A percentile compares a stretch with the other conserved stretches of the same genome.
These are phyloP conservation scores for Peronosclerospora sorghi DNA, from an alignment of 352 stramenopile species.

Conservation along the genomic window DNA sequence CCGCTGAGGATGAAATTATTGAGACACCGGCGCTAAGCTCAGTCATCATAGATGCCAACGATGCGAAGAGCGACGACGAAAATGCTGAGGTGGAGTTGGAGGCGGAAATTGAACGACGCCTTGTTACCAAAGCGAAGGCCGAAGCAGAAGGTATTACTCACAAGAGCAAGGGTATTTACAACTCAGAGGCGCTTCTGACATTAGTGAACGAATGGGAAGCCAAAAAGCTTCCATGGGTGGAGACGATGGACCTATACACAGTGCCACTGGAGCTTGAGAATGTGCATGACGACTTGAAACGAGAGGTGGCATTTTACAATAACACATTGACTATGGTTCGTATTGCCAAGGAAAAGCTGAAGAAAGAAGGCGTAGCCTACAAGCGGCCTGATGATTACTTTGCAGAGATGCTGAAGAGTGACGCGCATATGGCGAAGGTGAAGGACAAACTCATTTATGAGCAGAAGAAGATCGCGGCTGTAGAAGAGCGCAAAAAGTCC, in stretches of 20 bases:
- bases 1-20: slow-evolving; percentile 72
- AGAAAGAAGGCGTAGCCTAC: slow-evolving; percentile 78
- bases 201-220: slow-evolving; percentile 47
- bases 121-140: slow-evolving; percentile 58
- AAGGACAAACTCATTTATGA: slow-evolving; percentile 99
- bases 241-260: slow-evolving; percentile 68
- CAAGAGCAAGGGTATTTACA: slow-evolving; percentile 59
- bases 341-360: slow-evolving; percentile 55
- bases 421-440: slow-evolving; percentile 91
- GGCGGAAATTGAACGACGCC: slow-evolving; percentile 56
- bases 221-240: slow-evolving; percentile 53
- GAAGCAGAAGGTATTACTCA: slow-evolving; percentile 29
- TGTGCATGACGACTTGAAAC: slow-evolving; percentile 83
- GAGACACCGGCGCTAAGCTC: slow-evolving; percentile 68
- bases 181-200: slow-evolving; percentile 50
- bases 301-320: slow-evolving; percentile 96
- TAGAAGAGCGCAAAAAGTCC: slow-evolving; percentile 95
- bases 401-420: slow-evolving; percentile 98
- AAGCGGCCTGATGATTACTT: slow-evolving; percentile 96
- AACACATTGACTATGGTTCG: slow-evolving; percentile 68
- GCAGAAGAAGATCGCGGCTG: slow-evolving; percentile 98
- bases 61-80: slow-evolving; percentile 31
- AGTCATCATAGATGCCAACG: slow-evolving; percentile 8
- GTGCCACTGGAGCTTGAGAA: slow-evolving; percentile 52
- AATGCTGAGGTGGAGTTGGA: slow-evolving; percentile 43